These are phyloP conservation scores for Rhododendron ferrugineum DNA, from an alignment of 148 eudicot genomes.

Conservation along the genomic window DNA sequence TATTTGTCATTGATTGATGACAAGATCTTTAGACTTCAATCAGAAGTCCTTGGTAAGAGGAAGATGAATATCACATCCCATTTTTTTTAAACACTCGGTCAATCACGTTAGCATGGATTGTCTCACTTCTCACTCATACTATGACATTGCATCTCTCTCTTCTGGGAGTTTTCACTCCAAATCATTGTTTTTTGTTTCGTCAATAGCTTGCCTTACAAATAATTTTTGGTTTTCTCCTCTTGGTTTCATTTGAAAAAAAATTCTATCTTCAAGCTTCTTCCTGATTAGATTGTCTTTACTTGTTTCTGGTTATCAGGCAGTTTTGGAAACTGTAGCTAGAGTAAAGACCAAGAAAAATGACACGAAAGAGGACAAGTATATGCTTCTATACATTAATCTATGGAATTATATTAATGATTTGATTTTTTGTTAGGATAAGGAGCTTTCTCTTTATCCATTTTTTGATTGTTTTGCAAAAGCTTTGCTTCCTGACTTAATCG, in stretches of 20 bases:
- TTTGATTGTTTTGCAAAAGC: neutral
- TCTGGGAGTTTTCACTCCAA: neutral
- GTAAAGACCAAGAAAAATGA: slow-evolving; percentile 91
- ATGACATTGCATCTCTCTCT: neutral
- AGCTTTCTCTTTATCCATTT: neutral
- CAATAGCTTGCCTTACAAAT: neutral
- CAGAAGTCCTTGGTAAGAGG: neutral
- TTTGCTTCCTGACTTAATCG: slow-evolving; percentile 2
- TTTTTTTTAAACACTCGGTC: neutral
- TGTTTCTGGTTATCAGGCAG: slow-evolving; percentile 48
- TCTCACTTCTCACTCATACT: neutral
- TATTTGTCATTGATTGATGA: neutral
- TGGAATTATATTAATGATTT: neutral
- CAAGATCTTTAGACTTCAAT: neutral
- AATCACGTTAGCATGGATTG: no score
- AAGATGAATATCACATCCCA: neutral
- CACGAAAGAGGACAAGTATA: slow-evolving; percentile 87
- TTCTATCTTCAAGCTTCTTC: neutral
- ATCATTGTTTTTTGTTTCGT: neutral
- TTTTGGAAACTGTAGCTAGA: slow-evolving; percentile 93
- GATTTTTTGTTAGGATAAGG: neutral
- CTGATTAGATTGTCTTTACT: neutral
- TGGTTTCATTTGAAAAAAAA: neutral
- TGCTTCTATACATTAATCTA: neutral
- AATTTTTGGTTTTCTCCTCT: slow-evolving; percentile 5